Evolutionary conservation across 768 basidiomycete genomes (phyloP).

Genomic region (Pleurotus tuber-regium): DNA sequence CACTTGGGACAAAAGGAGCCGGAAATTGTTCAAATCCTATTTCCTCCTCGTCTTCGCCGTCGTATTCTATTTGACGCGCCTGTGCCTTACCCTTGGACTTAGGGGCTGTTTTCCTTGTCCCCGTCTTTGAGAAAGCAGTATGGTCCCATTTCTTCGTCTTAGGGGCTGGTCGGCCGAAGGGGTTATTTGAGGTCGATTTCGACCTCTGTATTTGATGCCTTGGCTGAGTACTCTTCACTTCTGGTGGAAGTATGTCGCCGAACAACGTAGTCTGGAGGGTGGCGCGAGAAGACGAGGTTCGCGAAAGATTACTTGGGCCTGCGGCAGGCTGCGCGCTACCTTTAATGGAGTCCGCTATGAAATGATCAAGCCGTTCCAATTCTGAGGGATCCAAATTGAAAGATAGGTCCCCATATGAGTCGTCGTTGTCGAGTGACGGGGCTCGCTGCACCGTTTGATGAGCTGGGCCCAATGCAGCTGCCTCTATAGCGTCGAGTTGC

Average conservation of each 20-base stretch:
- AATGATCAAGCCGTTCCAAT: slow-evolving; percentile 50
- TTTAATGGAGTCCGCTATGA: slow-evolving; percentile 47
- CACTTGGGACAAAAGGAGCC: slow-evolving; percentile 70
- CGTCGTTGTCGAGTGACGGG: slow-evolving; percentile 25
- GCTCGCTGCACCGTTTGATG: slow-evolving; percentile 6
- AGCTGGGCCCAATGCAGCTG: slow-evolving; percentile 31
- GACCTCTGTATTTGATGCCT: slow-evolving; percentile 36
- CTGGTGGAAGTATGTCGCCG: slow-evolving; percentile 47
- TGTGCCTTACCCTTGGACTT: slow-evolving; percentile 59
- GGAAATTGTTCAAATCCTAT: slow-evolving; percentile 86
- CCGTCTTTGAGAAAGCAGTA: slow-evolving; percentile 81
- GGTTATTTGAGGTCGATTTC: slow-evolving; percentile 40
- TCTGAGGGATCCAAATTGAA: slow-evolving; percentile 58
- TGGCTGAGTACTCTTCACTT: slow-evolving; percentile 22
- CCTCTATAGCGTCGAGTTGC: slow-evolving; percentile 72
- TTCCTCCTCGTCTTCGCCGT: slow-evolving; percentile 55
- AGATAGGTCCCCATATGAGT: slow-evolving; percentile 49
- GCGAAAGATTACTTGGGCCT: slow-evolving; percentile 34
- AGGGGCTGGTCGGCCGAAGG: slow-evolving; percentile 53
- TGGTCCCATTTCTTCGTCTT: slow-evolving; percentile 91
- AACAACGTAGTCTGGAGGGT: slow-evolving; percentile 64
- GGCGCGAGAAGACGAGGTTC: slow-evolving; percentile 31
- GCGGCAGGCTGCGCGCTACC: slow-evolving; percentile 37
- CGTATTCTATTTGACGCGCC: slow-evolving; percentile 47
- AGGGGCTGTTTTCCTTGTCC: slow-evolving; percentile 51